A percentile compares a stretch with the other conserved stretches of the same genome.
Evolutionary conservation across 1,284 basidiomycete genomes (phyloP).

Genomic region (Irpex sp.): DNA sequence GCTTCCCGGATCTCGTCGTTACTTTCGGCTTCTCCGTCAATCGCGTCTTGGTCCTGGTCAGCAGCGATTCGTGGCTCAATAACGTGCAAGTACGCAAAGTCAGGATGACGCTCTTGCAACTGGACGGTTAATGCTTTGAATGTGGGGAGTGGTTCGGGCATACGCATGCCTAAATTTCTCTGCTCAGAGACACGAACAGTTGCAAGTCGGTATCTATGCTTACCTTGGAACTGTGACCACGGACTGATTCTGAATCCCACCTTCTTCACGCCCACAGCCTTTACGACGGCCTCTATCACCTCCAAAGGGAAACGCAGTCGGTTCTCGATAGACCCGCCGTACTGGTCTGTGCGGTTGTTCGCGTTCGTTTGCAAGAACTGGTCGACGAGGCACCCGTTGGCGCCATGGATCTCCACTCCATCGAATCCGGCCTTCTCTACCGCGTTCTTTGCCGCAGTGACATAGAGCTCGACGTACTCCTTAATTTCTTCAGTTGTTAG

Average conservation of each 20-base stretch:
- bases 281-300: not conserved
- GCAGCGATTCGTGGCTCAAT: constrained; percentile 33
- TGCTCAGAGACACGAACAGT: not conserved
- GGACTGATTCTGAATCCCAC: not conserved
- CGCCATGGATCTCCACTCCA: constrained; percentile 23
- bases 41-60: constrained; percentile 14
- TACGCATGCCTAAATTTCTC: constrained; percentile 33
- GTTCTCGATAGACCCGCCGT: constrained; percentile 4
- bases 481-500: constrained; percentile 29
- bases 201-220: not conserved
- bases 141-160: constrained; percentile 18
- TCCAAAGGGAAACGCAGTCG: not conserved
- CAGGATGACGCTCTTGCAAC: constrained; percentile 35
- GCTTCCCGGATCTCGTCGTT: not conserved
- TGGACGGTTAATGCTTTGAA: constrained; percentile 15
- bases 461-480: constrained; percentile 25
- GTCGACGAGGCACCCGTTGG: constrained; percentile 22
- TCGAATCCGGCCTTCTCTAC: constrained; percentile 16
- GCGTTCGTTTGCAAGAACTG: constrained; percentile 20
- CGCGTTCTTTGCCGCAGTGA: constrained; percentile 26
- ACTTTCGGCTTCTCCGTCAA: constrained; percentile 11
- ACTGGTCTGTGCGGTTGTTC: constrained; percentile 5
- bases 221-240: not conserved
- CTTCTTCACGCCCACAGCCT: not conserved
- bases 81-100: constrained; percentile 53